Base-by-base conservation (phyloP, 768 basidiomycete species). In the Pisolithus microcarpus region DNA sequence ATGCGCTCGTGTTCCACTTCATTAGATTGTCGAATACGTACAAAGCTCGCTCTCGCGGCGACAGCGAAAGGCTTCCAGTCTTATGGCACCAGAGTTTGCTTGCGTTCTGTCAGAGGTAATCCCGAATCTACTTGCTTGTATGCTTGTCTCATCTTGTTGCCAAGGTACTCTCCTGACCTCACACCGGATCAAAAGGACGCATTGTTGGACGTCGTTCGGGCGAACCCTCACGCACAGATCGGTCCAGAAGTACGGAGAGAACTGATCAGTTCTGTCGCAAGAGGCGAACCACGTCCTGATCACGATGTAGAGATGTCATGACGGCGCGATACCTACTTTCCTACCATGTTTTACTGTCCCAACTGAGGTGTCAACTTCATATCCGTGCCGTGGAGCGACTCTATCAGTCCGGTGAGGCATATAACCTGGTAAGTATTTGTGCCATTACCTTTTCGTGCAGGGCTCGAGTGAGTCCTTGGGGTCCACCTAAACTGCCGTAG, bases 171-270 rank as follows among this genome's bases (percentile, higher is more conserved):
- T 6, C 82, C 87, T 16, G 94, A 98, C 69, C 66, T 99, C 59
- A 95, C 95, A 0, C 89, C 90, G 2, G 95, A 99, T 64, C 96
- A 99, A 61, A 98, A 98, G 66, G 92, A 97, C 64, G 92, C 95
- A 0, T 72, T 99, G n/a, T 70, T 97, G 49, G 95, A 98, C 58
- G 92, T 97, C 39, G 77, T 94, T 44, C 81, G 92, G 23, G 85
- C 80, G 5, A 85, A 90, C 37, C 81, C 85, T 7, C 96, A 99
- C 64, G 75, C 84, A 7, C 85, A 91, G 65, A 96, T 98, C 60
- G 78, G 89, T 43, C 74, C 84, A 0, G 96, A 99, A 70, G 84
- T 97, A 50, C 78, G 96, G 61, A 71, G 96, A 56, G 96, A 98
- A 65, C 71, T 99, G 26, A 77, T 93, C 46, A 90, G 83, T 61